Percentiles rank a stretch among this genome's conserved stretches.
These are phyloP conservation scores for Limnomonas spitsbergensis DNA, from an alignment of 139 green algal species.

Conservation along the genomic window DNA sequence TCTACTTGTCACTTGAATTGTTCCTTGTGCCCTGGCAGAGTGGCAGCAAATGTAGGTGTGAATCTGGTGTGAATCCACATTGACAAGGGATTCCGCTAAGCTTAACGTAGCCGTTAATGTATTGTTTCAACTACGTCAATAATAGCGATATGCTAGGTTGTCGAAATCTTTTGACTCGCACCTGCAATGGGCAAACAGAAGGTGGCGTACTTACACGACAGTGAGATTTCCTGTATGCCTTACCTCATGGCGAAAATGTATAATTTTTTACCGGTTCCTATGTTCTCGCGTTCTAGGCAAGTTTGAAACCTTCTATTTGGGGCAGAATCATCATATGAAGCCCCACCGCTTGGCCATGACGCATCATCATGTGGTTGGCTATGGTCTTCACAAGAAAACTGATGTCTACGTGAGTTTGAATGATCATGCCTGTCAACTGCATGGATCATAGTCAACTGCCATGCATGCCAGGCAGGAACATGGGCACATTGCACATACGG, in stretches of 20 bases:
- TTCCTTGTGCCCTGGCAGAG: not conserved
- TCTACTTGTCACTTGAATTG: not conserved
- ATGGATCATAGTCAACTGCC: not conserved
- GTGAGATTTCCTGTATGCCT: not conserved
- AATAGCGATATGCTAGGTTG: not conserved
- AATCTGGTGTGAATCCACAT: not conserved
- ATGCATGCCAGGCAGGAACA: not conserved
- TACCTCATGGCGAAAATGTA: not conserved
- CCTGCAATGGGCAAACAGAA: slow-evolving; percentile 6
- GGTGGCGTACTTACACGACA: slow-evolving; percentile 16
- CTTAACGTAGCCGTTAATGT: not conserved
- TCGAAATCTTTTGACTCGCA: not conserved
- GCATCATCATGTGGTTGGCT: slow-evolving; percentile 90
- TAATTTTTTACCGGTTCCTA: too few relatives aligned
- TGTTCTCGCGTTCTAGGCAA: slow-evolving; percentile 31
- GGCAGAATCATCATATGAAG: slow-evolving; percentile 97
- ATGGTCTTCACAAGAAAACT: slow-evolving; percentile 88
- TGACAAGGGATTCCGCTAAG: not conserved
- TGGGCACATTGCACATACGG: not conserved
- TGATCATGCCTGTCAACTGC: not conserved
- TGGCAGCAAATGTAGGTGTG: not conserved
- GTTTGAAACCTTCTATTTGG: slow-evolving; percentile 88
- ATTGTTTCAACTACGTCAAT: not conserved
- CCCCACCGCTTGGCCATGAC: slow-evolving; percentile 93
- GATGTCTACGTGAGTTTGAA: slow-evolving; percentile 77